Conservation (phyloP, 1,284 basidiomycete genomes). For the Sporisorium sorghi region DNA sequence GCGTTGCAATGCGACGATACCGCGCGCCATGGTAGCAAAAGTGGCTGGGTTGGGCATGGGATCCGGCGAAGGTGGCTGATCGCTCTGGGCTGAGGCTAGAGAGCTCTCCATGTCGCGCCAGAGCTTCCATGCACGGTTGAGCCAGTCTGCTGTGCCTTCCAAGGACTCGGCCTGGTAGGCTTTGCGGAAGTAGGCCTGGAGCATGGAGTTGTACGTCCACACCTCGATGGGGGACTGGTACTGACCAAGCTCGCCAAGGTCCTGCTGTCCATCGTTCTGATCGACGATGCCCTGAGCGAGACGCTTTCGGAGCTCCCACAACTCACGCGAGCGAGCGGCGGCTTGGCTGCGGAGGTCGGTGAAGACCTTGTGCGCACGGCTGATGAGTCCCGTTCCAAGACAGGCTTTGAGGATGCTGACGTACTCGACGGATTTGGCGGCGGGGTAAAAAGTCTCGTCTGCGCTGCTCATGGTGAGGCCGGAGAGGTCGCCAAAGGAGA, state of each 20-base stretch:
- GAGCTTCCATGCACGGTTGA: constrained; percentile 55
- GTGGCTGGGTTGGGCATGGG: constrained; percentile 56
- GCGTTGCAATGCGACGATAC: constrained; percentile 54
- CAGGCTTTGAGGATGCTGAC: constrained; percentile 64
- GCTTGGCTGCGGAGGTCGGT: constrained; percentile 54
- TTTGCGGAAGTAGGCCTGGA: constrained; percentile 61
- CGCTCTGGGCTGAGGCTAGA: constrained; percentile 7
- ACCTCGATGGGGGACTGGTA: constrained; percentile 48
- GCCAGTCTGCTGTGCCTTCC: constrained; percentile 50
- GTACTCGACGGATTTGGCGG: constrained; percentile 53
- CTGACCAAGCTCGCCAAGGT: constrained; percentile 27
- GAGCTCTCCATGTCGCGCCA: constrained; percentile 55
- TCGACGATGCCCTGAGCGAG: constrained; percentile 44
- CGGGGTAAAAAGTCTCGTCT: constrained; percentile 59
- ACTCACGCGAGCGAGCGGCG: constrained; percentile 37
- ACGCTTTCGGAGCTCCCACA: constrained; percentile 40
- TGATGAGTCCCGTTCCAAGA: constrained; percentile 61
- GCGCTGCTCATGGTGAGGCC: constrained; percentile 49
- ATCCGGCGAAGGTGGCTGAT: constrained; percentile 46
- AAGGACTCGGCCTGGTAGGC: constrained; percentile 50
- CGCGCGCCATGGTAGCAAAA: constrained; percentile 58
- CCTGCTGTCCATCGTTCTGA: constrained; percentile 38
- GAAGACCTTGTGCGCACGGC: constrained; percentile 64
- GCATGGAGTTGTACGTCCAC: constrained; percentile 63
- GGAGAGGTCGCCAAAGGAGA: constrained; percentile 47